Percentiles rank a stretch among this genome's conserved stretches.
Conservation (phyloP, 2,329 filamentous ascomycete genomes). For the Elsinoe australis region DNA sequence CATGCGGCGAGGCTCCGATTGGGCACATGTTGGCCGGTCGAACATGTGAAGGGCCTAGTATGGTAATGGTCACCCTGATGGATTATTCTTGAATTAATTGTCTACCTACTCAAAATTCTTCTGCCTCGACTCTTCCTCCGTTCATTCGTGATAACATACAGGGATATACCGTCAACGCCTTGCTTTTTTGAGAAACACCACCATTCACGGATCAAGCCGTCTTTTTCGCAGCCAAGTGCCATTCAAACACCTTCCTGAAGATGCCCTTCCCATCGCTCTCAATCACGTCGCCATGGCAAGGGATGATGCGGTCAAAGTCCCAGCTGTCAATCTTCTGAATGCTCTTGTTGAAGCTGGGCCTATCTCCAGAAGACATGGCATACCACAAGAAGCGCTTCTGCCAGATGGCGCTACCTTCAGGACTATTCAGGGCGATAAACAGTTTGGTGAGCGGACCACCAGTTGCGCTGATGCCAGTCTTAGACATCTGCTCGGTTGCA, state of each 20-base stretch:
- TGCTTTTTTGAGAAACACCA: not conserved
- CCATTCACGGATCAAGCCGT: slow-evolving; percentile 23
- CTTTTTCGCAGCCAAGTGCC: slow-evolving; percentile 56
- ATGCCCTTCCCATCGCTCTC: slow-evolving; percentile 65
- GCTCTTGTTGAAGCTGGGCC: slow-evolving; percentile 61
- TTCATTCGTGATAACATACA: slow-evolving; percentile 2
- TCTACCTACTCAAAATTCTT: too few species aligned
- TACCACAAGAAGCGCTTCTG: slow-evolving; percentile 83
- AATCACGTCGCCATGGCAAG: slow-evolving; percentile 89
- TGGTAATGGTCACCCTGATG: slow-evolving; percentile 12
- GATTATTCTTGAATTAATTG: not conserved
- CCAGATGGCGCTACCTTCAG: slow-evolving; percentile 57
- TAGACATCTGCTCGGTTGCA: slow-evolving; percentile 68
- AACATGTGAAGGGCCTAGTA: too few species aligned
- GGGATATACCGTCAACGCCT: not conserved
- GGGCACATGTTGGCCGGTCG: too few species aligned
- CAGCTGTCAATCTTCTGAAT: slow-evolving; percentile 62
- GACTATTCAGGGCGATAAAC: slow-evolving; percentile 51
- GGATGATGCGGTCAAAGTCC: slow-evolving; percentile 80
- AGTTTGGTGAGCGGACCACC: slow-evolving; percentile 55
- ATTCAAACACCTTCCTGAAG: slow-evolving; percentile 71
- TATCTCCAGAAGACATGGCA: slow-evolving; percentile 52
- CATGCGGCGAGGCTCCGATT: too few species aligned
- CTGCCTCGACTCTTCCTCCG: not conserved
- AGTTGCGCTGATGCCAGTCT: slow-evolving; percentile 46